Base-by-base conservation (phyloP, 495 filamentous ascomycete species). In the Copromyces sp. region DNA sequence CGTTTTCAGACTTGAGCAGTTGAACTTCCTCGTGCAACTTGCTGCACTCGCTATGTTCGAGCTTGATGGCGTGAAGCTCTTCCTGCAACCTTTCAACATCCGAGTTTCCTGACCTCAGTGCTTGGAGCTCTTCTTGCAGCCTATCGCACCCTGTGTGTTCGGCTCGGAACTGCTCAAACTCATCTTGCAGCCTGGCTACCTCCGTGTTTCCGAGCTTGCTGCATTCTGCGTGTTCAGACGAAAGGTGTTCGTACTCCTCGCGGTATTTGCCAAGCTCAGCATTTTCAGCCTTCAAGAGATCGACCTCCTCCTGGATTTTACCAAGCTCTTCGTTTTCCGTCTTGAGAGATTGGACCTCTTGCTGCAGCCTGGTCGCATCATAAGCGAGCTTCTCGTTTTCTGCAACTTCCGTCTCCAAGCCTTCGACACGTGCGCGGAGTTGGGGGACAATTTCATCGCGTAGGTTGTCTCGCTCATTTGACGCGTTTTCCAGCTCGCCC, bases 401-500 rank as follows among this genome's bases (percentile, higher is more conserved):
- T 2, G 88, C 74, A 8, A 89, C 88, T 75, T 92, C 89, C 3
- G 86, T 82, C 81, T 93, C 92, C 16, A 93, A 82, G n/a, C 90
- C 91, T 78, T 94, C 91, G n/a, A 95, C 86, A 42, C 88, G 88
- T 41, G 90, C 87, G 68, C 87, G 82, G 69, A 95, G 82, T 70
- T 92, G 88, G 38, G 93, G 92, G 3, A 95, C 88, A 39, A 96
- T 85, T 74, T 94, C 93, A 74, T 98, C 94, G 35, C 92, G 90
- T 12, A 98, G 89, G 73, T 97, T 93, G 80, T 98, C 95, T 38
- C 94, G 87, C 79, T 99, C 95, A 73, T 97, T 93, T 20, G 91
- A 87, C 71, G 94, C 88, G 75, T 90, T 91, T 75, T 93, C 89
- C 11, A 97, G 83, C 77, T 99, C 94, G 3, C 89, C 86, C 73